Percentiles rank a stretch among this genome's conserved stretches.
phyloP scores from a whole-genome alignment of 257 asterid genomes.

The Gentiana macrophylla region DNA sequence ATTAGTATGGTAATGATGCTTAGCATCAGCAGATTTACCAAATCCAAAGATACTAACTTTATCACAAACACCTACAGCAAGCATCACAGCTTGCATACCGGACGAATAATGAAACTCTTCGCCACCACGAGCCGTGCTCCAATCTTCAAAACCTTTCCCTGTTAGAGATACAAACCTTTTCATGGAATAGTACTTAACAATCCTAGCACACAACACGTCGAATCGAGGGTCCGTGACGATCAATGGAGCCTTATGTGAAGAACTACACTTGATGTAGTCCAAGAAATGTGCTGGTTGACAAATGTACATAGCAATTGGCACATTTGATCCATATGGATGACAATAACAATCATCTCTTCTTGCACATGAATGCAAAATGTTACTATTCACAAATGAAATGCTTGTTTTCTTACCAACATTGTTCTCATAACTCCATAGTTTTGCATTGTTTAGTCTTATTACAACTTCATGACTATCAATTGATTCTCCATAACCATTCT shows the following conservation, averaged over 20 bases:
- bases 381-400: constrained; percentile 81
- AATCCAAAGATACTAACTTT: constrained; percentile 77
- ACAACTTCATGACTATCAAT: constrained; percentile 78
- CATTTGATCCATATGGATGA: constrained; percentile 74
- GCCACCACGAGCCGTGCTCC: constrained; percentile 68
- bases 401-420: constrained; percentile 67
- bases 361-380: constrained; percentile 69
- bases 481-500: constrained; percentile 35
- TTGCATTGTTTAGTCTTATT: constrained; percentile 78
- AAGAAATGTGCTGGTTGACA: constrained; percentile 91
- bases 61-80: constrained; percentile 80
- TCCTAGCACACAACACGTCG: constrained; percentile 61
- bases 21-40: constrained; percentile 54
- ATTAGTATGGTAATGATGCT: constrained; percentile 90
- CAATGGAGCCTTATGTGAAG: constrained; percentile 64
- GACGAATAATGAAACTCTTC: constrained; percentile 82
- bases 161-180: constrained; percentile 40
- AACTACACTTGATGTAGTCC: constrained; percentile 63
- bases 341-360: constrained; percentile 74
- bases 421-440: constrained; percentile 43
- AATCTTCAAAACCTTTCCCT: constrained; percentile 43
- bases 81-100: constrained; percentile 90
- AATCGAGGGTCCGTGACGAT: constrained; percentile 64
- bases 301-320: constrained; percentile 66
- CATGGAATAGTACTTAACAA: constrained; percentile 78